These are phyloP conservation scores for Setaria viridis DNA, from an alignment of 202 grass and related monocot genomes.

Conservation along the genomic window DNA sequence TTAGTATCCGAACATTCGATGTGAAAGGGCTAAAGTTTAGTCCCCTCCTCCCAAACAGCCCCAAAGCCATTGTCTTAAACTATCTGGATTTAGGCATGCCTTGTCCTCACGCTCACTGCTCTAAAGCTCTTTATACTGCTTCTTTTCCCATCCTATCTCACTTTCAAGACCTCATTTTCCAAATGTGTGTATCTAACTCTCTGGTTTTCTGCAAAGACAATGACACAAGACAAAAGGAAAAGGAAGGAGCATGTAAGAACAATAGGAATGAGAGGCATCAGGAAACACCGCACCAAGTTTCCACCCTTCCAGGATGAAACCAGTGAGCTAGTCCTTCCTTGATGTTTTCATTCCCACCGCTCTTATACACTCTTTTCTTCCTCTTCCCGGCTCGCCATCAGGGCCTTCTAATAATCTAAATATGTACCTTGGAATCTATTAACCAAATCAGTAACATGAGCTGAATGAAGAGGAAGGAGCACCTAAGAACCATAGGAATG, in stretches of 20 bases:
- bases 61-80: neutral
- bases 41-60: too few relatives aligned
- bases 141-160: neutral
- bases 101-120: neutral
- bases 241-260: constrained; percentile 32
- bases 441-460: neutral
- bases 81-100: neutral
- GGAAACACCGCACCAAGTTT: constrained; percentile 1
- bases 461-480: constrained; percentile 38
- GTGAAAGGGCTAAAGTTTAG: too few relatives aligned
- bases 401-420: neutral
- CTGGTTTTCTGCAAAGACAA: neutral
- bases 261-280: constrained; percentile 32
- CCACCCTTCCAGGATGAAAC: neutral
- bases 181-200: neutral
- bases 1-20: too few relatives aligned
- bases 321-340: neutral
- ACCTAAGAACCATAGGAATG: constrained; percentile 43
- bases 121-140: neutral
- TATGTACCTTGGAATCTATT: neutral
- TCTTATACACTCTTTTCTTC: constrained; percentile 20
- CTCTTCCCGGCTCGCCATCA: neutral
- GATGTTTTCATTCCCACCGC: constrained; percentile 29
- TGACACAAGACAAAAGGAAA: constrained; percentile 24
- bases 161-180: neutral